Evolutionary conservation across 108 stramenopile genomes (phyloP), one percentile per base, ranked within the genome.

Genomic region (Fistulifera pelliculosa): DNA sequence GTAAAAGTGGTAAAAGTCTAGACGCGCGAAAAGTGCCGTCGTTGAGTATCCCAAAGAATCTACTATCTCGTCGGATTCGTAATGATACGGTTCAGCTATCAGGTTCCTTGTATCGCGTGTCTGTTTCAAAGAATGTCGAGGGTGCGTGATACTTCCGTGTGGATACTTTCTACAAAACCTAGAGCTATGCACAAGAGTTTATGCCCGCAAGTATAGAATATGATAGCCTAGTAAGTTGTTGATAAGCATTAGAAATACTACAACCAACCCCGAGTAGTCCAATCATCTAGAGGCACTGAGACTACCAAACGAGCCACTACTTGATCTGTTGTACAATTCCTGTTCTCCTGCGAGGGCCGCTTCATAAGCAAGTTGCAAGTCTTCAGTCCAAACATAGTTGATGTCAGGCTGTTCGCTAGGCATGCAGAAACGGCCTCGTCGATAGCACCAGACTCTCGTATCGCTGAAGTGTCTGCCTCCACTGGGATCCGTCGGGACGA

Each of bases 401-500:
- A 66, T 51, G 66, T 92, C 90, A 2, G 90, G 90, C 17, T 60
- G 51, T 66, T 92, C 90, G 10, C 70, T 80, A n/a, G 66, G 53
- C 39, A 58, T 52, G 43, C 90, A 92, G 57, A 81, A 92, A 38
- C 90, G 64, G 8, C 90, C 90, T 44, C 90, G 43, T 44, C 90
- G 66, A 64, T 86, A 92, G 66, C 90, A 92, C 90, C 90, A 92
- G 11, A 71, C 68, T 11, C 90, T 74, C 49, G 64, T 63, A 39
- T 92, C 90, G 48, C 87, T 85, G 57, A 92, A 92, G 10, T 69
- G 57, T 16, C 90, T 66, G 23, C 90, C 90, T 25, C 90, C 90
- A 26, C 77, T 83, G 1, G 86, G 83, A 39, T 92, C 84, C 19
- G 74, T 75, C 1, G 90, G 90, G 3, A 92, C 90, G 15, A 71